Percentiles rank a stretch among this genome's conserved stretches.
phyloP scores from a whole-genome alignment of 1,139 yeast species.

The Suhomyces bolitotheri region DNA sequence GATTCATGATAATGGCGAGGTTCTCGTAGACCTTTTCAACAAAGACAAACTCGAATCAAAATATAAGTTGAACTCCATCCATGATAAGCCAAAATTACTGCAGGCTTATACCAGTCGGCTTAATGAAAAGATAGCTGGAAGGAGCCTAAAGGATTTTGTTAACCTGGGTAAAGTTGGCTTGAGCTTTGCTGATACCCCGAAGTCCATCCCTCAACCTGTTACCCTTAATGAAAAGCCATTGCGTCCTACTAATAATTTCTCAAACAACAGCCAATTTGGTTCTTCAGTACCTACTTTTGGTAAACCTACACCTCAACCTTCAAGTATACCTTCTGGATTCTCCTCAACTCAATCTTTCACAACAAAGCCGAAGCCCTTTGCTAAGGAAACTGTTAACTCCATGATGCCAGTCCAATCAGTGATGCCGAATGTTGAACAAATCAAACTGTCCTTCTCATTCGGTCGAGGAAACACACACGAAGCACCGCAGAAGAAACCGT shows the following conservation, averaged over 20 bases:
- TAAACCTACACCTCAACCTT: neutral
- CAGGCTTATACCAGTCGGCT: conserved; percentile 60
- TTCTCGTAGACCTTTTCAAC: conserved; percentile 57
- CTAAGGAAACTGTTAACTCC: neutral
- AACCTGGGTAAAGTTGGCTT: conserved; percentile 37
- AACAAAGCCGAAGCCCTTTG: neutral
- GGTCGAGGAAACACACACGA: neutral
- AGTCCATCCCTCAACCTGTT: conserved; percentile 1
- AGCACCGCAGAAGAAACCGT: neutral
- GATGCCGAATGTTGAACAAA: conserved; percentile 11
- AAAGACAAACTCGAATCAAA: conserved; percentile 43
- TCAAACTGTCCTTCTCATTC: conserved; percentile 7
- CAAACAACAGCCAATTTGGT: too few species aligned
- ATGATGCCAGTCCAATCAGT: neutral
- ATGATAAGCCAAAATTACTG: conserved; percentile 50
- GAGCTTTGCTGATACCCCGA: conserved; percentile 6
- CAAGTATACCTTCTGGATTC: neutral
- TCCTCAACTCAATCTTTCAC: neutral
- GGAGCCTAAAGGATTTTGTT: conserved; percentile 33
- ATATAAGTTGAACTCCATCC: conserved; percentile 45
- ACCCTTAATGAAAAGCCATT: neutral
- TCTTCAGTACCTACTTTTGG: neutral
- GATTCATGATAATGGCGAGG: conserved; percentile 34
- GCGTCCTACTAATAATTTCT: neutral
- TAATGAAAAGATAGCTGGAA: conserved; percentile 46